Conservation (phyloP, 1,284 basidiomycete species). For the Megacollybia platyphylla region DNA sequence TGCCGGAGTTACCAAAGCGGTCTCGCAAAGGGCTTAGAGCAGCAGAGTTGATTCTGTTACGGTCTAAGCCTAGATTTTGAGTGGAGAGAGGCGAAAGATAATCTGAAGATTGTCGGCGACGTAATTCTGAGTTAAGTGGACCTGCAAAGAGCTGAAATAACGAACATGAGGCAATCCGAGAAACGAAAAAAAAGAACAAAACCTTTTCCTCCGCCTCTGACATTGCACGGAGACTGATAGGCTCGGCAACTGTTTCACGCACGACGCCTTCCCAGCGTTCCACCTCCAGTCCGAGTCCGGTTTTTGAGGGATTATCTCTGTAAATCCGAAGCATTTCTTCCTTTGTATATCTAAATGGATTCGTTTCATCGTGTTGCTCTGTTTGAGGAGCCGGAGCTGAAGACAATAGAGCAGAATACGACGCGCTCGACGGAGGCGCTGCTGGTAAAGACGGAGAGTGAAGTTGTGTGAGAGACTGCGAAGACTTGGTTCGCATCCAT, state of each 20-base stretch:
- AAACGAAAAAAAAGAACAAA: slow-evolving; percentile 14
- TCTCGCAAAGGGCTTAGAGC: slow-evolving; percentile 50
- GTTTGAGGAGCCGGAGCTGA: slow-evolving; percentile 39
- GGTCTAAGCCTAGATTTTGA: slow-evolving; percentile 33
- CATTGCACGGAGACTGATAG: slow-evolving; percentile 69
- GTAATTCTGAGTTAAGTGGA: slow-evolving; percentile 63
- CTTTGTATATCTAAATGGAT: slow-evolving; percentile 79
- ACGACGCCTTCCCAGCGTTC: slow-evolving; percentile 81
- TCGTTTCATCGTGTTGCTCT: slow-evolving; percentile 47
- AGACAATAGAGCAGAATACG: slow-evolving; percentile 72
- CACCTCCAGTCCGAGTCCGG: slow-evolving; percentile 71
- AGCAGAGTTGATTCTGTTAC: slow-evolving; percentile 27
- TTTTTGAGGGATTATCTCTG: slow-evolving; percentile 64
- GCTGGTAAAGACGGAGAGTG: slow-evolving; percentile 50
- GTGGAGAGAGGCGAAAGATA: slow-evolving; percentile 45
- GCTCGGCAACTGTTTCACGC: slow-evolving; percentile 59
- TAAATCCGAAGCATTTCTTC: slow-evolving; percentile 80
- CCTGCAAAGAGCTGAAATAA: slow-evolving; percentile 51
- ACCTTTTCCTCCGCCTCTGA: slow-evolving; percentile 84
- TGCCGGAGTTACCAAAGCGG: slow-evolving; percentile 45
- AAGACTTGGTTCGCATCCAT: slow-evolving; percentile 73
- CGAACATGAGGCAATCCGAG: slow-evolving; percentile 3
- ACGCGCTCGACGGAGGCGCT: slow-evolving; percentile 35
- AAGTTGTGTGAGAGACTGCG: slow-evolving; percentile 39
- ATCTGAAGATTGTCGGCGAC: slow-evolving; percentile 69